Evolutionary conservation across 1,139 yeast species (phyloP).

Genomic region (Sugiyamaella pinicola): DNA sequence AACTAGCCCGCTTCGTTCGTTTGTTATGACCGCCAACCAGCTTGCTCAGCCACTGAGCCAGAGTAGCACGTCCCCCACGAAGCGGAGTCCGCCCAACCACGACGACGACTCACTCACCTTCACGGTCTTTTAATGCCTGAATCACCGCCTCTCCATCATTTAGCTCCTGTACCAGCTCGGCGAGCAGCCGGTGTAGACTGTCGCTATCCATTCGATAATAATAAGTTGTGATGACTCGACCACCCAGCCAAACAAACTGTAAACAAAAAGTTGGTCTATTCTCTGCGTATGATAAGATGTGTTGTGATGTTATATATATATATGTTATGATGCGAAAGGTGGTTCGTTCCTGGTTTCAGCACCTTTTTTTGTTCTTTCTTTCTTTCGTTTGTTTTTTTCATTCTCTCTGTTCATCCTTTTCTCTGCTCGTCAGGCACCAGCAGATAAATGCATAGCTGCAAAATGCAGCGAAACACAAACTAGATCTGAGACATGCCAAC

Average conservation of each 20-base stretch:
- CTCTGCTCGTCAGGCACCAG: slow-evolving; percentile 1
- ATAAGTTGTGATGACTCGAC: too few relatives aligned
- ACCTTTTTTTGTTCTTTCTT: not conserved
- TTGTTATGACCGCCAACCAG: too few relatives aligned
- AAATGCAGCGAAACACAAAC: too few relatives aligned
- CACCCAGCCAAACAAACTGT: not conserved
- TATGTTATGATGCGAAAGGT: not conserved
- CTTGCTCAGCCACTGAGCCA: too few relatives aligned
- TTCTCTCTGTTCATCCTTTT: not conserved
- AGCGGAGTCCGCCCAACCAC: too few relatives aligned
- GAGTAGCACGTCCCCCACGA: too few relatives aligned
- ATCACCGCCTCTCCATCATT: slow-evolving; percentile 30
- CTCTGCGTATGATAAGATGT: not conserved
- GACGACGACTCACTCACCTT: slow-evolving; percentile 30
- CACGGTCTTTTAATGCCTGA: slow-evolving; percentile 26
- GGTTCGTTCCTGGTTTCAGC: too few relatives aligned
- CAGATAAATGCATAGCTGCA: not conserved
- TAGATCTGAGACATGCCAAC: too few relatives aligned
- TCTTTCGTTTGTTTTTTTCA: not conserved
- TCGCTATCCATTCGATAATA: slow-evolving; percentile 19
- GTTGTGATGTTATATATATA: not conserved
- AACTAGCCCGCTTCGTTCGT: too few relatives aligned
- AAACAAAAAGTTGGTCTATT: not conserved
- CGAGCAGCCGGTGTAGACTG: slow-evolving; percentile 21
- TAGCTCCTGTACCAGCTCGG: slow-evolving; percentile 29